Evolutionary conservation across 305 asterid genomes (phyloP).

Genomic region (Solanum hybrid): DNA sequence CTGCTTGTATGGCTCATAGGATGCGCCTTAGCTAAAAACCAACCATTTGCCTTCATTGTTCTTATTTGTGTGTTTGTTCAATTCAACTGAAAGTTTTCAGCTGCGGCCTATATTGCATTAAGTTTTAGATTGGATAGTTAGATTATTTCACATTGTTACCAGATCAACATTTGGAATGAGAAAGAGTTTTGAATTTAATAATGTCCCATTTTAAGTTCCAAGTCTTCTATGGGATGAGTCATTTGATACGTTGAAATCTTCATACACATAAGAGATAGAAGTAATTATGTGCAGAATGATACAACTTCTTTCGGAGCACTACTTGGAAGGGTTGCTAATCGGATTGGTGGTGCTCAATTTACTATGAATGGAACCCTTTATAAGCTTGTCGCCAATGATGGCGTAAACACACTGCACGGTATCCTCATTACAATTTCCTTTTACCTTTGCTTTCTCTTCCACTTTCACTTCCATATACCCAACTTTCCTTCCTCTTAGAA

Average conservation of each 20-base stretch:
- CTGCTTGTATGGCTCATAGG: background rate
- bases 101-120: background rate
- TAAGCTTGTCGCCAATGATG: constrained; percentile 17
- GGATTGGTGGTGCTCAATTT: constrained; percentile 20
- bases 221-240: background rate
- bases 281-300: constrained; percentile 4
- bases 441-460: background rate
- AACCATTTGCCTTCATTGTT: background rate
- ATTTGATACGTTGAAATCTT: background rate
- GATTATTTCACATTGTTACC: background rate
- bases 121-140: background rate
- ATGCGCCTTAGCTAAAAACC: background rate
- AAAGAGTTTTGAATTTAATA: background rate
- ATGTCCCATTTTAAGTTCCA: background rate
- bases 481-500: background rate
- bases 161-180: background rate
- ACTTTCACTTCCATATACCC: background rate
- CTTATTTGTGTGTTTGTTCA: background rate
- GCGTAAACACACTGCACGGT: constrained; percentile 15
- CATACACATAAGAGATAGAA: background rate
- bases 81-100: background rate
- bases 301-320: constrained; percentile 10
- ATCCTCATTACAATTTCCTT: background rate
- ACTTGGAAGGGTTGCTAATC: constrained; percentile 22
- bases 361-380: constrained; percentile 12